Conservation (phyloP, 208 protist genomes). For the Tritrichomonas musculus region DNA sequence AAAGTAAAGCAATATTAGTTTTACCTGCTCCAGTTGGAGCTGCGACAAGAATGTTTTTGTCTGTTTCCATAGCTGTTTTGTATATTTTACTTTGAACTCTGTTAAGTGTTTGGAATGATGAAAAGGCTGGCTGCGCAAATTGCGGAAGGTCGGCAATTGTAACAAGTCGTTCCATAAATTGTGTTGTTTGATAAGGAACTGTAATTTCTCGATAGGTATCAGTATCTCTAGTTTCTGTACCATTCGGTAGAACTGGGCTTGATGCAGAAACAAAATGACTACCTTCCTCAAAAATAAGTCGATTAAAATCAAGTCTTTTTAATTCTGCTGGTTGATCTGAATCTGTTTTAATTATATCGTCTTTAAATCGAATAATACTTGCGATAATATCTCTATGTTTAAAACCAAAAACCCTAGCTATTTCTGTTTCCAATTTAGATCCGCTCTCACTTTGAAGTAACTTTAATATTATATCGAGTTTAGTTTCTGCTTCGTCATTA, state of each 20-base stretch:
- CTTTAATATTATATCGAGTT: neutral
- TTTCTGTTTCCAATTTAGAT: neutral
- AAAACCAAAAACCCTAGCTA: neutral
- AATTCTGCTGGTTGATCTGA: neutral
- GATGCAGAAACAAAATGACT: neutral
- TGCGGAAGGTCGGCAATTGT: neutral
- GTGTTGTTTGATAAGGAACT: neutral
- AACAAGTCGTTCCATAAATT: neutral
- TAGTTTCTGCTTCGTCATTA: neutral
- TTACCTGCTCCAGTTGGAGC: constrained; percentile 98
- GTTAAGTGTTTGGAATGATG: constrained; percentile 74
- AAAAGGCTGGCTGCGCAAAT: neutral
- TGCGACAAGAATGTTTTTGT: constrained; percentile 92
- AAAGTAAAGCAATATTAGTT: constrained; percentile 98
- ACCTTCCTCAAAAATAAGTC: neutral
- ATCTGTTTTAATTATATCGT: neutral
- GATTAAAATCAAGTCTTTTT: neutral
- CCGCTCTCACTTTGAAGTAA: neutral
- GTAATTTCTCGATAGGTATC: neutral
- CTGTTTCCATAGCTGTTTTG: constrained; percentile 76
- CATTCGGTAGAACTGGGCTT: neutral
- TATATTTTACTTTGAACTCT: constrained; percentile 84
- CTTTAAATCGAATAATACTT: neutral
- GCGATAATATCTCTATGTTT: neutral
- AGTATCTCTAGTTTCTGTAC: neutral